Conservation (phyloP, 164 flowering plant genomes). For the Protea cynaroides region DNA sequence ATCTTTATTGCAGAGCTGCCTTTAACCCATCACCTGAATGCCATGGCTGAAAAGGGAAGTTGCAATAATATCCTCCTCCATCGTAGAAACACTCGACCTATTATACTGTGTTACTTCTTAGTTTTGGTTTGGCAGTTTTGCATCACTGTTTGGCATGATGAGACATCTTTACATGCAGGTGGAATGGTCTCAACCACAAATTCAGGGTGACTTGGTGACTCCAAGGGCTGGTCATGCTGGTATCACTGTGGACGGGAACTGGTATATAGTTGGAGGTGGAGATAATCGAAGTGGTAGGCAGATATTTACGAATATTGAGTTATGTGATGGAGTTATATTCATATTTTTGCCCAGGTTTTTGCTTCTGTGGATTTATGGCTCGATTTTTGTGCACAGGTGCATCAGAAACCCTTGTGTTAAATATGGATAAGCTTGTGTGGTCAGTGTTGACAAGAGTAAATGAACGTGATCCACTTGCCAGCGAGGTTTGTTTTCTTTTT, state of each 20-base stretch:
- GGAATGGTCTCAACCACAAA: conserved; percentile 95
- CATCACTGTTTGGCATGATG: conserved; percentile 1
- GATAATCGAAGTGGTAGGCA: conserved; percentile 78
- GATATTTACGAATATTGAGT: background rate
- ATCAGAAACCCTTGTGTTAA: conserved; percentile 58
- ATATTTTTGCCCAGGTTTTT: background rate
- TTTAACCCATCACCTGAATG: background rate
- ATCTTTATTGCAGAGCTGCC: background rate
- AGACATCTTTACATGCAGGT: conserved; percentile 40
- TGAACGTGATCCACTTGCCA: conserved; percentile 81
- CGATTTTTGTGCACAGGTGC: conserved; percentile 47
- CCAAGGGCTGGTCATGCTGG: conserved; percentile 97
- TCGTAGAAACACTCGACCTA: background rate
- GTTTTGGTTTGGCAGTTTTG: background rate
- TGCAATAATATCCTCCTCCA: background rate
- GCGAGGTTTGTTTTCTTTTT: conserved; percentile 63
- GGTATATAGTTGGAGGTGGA: conserved; percentile 97
- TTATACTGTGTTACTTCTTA: conserved; percentile 1
- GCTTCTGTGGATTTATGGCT: background rate
- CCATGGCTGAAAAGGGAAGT: background rate
- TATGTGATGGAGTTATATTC: conserved; percentile 3
- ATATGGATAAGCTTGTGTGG: conserved; percentile 78
- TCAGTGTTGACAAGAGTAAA: conserved; percentile 58
- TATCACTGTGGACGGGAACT: conserved; percentile 51
- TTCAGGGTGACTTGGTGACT: conserved; percentile 62